Conservation (phyloP, 352 stramenopile genomes). For the Pythium rhizo-oryzae region DNA sequence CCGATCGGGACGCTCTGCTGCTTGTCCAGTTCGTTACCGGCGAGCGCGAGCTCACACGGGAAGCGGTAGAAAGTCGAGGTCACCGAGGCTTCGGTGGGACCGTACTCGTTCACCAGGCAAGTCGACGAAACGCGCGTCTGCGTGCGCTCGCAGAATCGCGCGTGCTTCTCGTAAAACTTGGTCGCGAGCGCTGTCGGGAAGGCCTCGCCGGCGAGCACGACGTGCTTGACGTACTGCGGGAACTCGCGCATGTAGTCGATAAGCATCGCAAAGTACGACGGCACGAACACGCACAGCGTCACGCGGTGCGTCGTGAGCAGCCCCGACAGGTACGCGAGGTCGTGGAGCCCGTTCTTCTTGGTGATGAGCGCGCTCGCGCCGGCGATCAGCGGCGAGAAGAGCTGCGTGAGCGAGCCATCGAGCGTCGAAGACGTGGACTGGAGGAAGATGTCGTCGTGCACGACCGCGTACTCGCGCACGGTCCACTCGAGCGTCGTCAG, state of each 20-base stretch:
- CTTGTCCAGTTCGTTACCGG: background rate
- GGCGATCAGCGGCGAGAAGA: slow-evolving; percentile 51
- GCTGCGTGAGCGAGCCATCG: slow-evolving; percentile 60
- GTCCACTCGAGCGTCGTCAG: slow-evolving; percentile 63
- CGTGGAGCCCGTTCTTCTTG: slow-evolving; percentile 47
- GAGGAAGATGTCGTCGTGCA: slow-evolving; percentile 56
- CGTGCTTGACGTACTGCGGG: slow-evolving; percentile 37
- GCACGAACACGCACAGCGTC: slow-evolving; percentile 60
- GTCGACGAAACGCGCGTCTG: slow-evolving; percentile 12
- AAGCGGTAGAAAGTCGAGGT: slow-evolving; percentile 48
- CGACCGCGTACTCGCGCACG: slow-evolving; percentile 56
- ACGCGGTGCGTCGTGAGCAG: slow-evolving; percentile 33
- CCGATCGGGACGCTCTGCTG: slow-evolving; percentile 59
- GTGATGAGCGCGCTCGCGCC: slow-evolving; percentile 48
- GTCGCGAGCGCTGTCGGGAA: slow-evolving; percentile 50
- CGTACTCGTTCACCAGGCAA: slow-evolving; percentile 58
- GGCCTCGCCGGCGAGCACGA: slow-evolving; percentile 46
- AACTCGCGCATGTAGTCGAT: slow-evolving; percentile 48
- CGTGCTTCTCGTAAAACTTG: slow-evolving; percentile 47
- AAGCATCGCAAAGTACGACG: slow-evolving; percentile 58
- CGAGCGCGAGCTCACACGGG: slow-evolving; percentile 32
- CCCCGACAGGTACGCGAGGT: slow-evolving; percentile 41
- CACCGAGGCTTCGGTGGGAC: slow-evolving; percentile 53
- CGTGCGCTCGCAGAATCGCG: background rate
- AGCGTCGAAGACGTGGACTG: slow-evolving; percentile 65